phyloP scores from a whole-genome alignment of 495 filamentous ascomycete species.

The Trichodelitschia bisporula region DNA sequence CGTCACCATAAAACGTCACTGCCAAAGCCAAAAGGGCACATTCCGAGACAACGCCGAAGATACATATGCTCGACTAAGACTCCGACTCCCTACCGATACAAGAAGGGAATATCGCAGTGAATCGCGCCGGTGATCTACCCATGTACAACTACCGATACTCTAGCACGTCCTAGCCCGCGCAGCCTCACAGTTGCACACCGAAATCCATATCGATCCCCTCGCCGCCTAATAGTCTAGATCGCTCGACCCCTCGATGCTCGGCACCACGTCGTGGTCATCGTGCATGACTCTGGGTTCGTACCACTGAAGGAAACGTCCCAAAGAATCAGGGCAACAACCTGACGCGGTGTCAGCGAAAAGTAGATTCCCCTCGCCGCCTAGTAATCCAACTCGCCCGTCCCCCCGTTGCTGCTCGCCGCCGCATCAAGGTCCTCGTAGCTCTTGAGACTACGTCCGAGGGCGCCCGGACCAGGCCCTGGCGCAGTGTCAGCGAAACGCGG shows the following conservation, averaged over 20 bases:
- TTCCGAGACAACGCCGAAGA: too few relatives aligned
- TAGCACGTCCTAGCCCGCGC: too few relatives aligned
- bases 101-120: too few relatives aligned
- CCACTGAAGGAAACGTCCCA: conserved; percentile 74
- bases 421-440: conserved; percentile 96
- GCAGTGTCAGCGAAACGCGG: conserved; percentile 24
- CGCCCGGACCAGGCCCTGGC: conserved; percentile 57
- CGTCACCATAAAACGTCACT: too few relatives aligned
- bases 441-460: conserved; percentile 73
- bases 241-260: conserved; percentile 23
- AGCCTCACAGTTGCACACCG: too few relatives aligned
- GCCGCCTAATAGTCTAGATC: conserved; percentile 38
- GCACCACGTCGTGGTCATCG: conserved; percentile 78
- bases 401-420: conserved; percentile 24
- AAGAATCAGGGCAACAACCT: conserved; percentile 61
- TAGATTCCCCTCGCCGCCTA: conserved; percentile 18
- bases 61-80: too few relatives aligned
- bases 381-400: conserved; percentile 36
- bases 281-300: too few relatives aligned
- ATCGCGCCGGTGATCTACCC: too few relatives aligned
- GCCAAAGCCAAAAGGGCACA: too few relatives aligned
- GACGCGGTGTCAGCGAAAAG: conserved; percentile 28
- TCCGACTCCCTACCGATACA: too few relatives aligned
- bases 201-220: too few relatives aligned
- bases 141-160: too few relatives aligned